Evolutionary conservation across 1,284 basidiomycete species (phyloP), one percentile per base, ranked within the genome.

Genomic region (Heterobasidion parviporum): DNA sequence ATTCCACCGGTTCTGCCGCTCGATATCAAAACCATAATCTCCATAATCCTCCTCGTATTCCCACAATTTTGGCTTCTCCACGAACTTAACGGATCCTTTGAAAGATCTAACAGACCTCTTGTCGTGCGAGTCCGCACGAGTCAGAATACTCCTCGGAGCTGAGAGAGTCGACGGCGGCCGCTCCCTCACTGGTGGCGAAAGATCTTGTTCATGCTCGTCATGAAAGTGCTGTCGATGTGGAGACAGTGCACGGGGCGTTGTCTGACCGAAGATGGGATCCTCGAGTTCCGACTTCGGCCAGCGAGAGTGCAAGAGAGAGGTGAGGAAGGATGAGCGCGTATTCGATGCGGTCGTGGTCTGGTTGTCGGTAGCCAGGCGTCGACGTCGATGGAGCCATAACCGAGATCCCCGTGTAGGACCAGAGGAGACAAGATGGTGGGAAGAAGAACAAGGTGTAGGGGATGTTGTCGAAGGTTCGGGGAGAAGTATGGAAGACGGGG

Each of bases 381-480:
- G 59, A 20, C 55, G 58, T 41, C 61, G 61, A 50, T 62, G 55
- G 48, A 62, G 61, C 61, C 61, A 62, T 20, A 62, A 57, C n/a
- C 60, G 57, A 12, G 56, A 57, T 45, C 52, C 55, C 41, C 43
- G 3, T 8, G 60, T 36, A 8, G 56, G 33, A 10, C 54, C 54
- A 16, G 59, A 34, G 18, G 26, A 55, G 46, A 59, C 52, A 7
- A 57, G 53, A 41, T 59, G 45, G 53, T 52, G 16, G 10, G 60
- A 54, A 5, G 61, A 61, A 15, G 50, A 41, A 59, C 56, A 6
- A 54, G 60, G 38, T 32, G 20, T n/a, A 53, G 43, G 8, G 43
- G 41, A 8, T 35, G 55, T 15, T 55, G 54, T 9, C 55, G 47
- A 32, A 26, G 16, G 49, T 33, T n/a, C 32, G 9, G 15, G 54